phyloP scores from a whole-genome alignment of 2,329 filamentous ascomycete species.

The Penicillium concentricum region DNA sequence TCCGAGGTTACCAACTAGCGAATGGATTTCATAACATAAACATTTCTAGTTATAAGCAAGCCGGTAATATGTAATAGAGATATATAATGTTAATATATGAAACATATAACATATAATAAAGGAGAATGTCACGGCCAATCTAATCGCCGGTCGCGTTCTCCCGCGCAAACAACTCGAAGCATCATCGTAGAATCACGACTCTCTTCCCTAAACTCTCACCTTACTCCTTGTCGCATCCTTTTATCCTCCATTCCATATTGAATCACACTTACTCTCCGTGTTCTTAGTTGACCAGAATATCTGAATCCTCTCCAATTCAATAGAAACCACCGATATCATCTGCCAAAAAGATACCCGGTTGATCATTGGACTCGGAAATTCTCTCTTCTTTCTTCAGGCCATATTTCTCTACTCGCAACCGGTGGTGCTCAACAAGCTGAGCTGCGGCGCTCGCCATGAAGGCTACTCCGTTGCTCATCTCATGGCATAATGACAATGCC shows the following conservation, averaged over 20 bases:
- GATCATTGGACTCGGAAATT: conserved; percentile 6
- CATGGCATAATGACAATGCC: conserved; percentile 97
- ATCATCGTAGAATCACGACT: conserved; percentile 25
- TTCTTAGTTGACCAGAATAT: background rate
- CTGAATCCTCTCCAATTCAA: background rate
- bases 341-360: conserved; percentile 7
- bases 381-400: background rate
- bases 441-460: conserved; percentile 66
- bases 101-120: background rate
- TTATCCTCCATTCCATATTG: background rate
- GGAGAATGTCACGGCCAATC: conserved; percentile 9
- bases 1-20: too few relatives aligned
- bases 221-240: background rate
- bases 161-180: conserved; percentile 29
- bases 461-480: conserved; percentile 91
- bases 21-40: background rate
- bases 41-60: background rate
- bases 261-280: background rate
- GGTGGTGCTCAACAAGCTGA: conserved; percentile 20
- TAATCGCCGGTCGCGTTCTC: conserved; percentile 29
- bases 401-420: background rate
- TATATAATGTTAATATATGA: background rate
- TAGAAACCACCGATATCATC: conserved; percentile 5
- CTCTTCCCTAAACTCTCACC: conserved; percentile 1
- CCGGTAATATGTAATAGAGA: background rate